A percentile compares a stretch with the other conserved stretches of the same genome.
These are phyloP conservation scores for Cymbidium sinense DNA, from an alignment of 106 monocot species.

Conservation along the genomic window DNA sequence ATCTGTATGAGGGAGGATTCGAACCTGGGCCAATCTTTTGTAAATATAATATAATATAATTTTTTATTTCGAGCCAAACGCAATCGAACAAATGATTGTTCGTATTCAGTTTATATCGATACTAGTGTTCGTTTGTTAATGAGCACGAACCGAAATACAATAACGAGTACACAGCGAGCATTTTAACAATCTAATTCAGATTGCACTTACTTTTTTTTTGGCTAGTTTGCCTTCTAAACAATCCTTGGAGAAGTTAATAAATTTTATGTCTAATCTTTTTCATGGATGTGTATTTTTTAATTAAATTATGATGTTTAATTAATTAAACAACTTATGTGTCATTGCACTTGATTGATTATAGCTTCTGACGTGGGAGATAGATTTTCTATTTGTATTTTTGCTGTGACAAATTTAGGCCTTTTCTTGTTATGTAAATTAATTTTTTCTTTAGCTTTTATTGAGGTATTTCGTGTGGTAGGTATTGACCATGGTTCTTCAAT, in stretches of 20 bases:
- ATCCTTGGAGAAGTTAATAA: neutral
- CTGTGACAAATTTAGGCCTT: neutral
- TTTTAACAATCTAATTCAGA: too few relatives aligned
- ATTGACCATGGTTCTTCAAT: too few relatives aligned
- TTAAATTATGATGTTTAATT: neutral
- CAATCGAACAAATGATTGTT: too few relatives aligned
- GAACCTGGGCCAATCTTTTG: too few relatives aligned
- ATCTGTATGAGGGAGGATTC: too few relatives aligned
- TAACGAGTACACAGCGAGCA: too few relatives aligned
- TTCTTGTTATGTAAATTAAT: neutral
- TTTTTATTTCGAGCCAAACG: too few relatives aligned
- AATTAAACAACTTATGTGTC: neutral
- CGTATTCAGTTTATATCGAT: too few relatives aligned
- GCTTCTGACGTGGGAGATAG: neutral
- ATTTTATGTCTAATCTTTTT: neutral
- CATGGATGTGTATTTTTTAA: neutral
- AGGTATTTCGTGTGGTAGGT: constrained; percentile 41
- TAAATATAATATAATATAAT: too few relatives aligned
- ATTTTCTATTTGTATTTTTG: neutral
- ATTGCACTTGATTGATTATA: neutral
- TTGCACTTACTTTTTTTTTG: neutral
- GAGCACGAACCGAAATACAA: too few relatives aligned
- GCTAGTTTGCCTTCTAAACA: neutral
- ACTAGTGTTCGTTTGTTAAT: too few relatives aligned
- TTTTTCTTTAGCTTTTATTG: neutral